Base-by-base conservation (phyloP, 306 rosid species). In the Pyrus betulifolia region DNA sequence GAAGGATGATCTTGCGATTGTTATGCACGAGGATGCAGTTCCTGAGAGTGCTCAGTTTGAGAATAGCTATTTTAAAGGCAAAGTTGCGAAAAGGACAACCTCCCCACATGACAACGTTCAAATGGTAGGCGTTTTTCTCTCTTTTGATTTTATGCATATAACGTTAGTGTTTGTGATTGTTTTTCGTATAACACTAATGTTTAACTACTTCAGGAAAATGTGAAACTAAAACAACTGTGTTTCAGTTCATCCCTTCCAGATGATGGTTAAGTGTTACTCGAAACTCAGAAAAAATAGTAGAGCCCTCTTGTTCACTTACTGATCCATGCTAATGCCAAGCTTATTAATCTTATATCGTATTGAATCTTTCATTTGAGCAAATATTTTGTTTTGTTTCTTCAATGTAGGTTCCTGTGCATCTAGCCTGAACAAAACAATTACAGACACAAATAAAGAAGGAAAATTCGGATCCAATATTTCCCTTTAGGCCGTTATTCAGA, bases 401-500 rank as follows among this genome's bases (percentile, higher is more conserved):
- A 75, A 72, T 84, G 27, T 76, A 88, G 92, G 76, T 84, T 23
- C 72, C 52, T 52, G 45, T 66, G 84, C 85, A 76, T 52, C 70
- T 74, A 72, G 69, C 11, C 70, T 44, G 63, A 78, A 82, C 21
- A 71, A 46, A 75, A 61, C 83, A 80, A n/a, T 30, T 65, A 25
- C 68, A 64, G 82, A 80, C 64, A 59, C 63, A 46, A 77, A 64
- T 23, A 81, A 84, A 69, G 86, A 83, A 76, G 79, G 17, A 72
- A 93, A 91, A 28, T 92, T 92, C 57, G 93, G 93, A 75, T 83
- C 93, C 71, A 87, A 92, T 70, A 95, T 95, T 80, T 95, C 74
- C 99, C 88, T 75, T 59, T 92, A 77, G 83, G 83, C 65, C 81
- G 80, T 44, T 95, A 95, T 78, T 90, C 97, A 33, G 85, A 88